A percentile compares a stretch with the other conserved stretches of the same genome.
Conservation (phyloP, 208 protist genomes). For the Leishmania mexicana region DNA sequence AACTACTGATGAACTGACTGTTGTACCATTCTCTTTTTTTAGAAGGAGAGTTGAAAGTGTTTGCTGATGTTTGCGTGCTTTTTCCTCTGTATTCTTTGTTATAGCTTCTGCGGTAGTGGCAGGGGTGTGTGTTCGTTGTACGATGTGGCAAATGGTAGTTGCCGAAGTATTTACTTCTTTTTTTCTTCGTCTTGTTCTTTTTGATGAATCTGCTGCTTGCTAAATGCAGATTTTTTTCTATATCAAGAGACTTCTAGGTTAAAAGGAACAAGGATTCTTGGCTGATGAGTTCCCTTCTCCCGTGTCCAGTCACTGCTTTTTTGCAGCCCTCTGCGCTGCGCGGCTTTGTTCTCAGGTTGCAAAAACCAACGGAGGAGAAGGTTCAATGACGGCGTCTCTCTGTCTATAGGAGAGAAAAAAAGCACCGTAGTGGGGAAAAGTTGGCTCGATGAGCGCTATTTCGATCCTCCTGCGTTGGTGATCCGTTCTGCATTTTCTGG, state of each 20-base stretch:
- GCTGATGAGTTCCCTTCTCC: background rate
- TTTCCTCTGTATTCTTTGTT: too few species aligned
- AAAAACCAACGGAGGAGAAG: too few species aligned
- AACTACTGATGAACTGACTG: too few species aligned
- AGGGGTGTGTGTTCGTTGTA: too few species aligned
- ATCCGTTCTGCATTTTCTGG: background rate
- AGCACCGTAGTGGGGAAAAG: background rate
- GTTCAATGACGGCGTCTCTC: too few species aligned
- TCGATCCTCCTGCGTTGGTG: background rate
- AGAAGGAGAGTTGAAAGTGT: too few species aligned
- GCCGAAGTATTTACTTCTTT: background rate
- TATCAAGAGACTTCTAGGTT: background rate
- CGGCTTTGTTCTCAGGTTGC: too few species aligned
- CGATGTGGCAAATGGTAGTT: fast-evolving
- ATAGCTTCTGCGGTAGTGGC: too few species aligned
- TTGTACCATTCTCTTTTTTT: too few species aligned
- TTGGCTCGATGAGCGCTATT: background rate
- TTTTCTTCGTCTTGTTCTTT: background rate
- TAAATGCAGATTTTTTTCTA: background rate
- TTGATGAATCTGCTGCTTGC: background rate
- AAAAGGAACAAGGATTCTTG: background rate
- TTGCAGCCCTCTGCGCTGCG: background rate
- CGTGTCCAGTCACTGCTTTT: background rate
- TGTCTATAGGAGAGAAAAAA: too few species aligned
- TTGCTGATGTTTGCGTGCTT: too few species aligned